Evolutionary conservation across 2,329 filamentous ascomycete species (phyloP), one percentile per base, ranked within the genome.

Genomic region (Hymenoscyphus linearis): DNA sequence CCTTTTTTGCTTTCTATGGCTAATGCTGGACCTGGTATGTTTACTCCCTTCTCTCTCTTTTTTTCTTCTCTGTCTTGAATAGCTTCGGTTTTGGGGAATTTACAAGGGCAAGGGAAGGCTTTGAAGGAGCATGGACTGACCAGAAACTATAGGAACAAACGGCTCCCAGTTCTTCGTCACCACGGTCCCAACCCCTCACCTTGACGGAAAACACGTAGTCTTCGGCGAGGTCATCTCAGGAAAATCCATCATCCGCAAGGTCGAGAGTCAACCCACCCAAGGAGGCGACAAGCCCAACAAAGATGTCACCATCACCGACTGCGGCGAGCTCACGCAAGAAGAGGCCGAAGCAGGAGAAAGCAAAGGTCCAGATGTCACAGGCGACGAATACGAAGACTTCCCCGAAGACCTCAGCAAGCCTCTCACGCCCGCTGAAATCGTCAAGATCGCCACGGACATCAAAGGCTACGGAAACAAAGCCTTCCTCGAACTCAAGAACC

Each of bases 111-210:
- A 31, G 31, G 13, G 22, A 37, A 44, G 37, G n/a, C 16, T 18
- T 9, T n/a, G 18, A n/a, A 16, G 52, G 50, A 16, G 13, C 5
- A 26, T 10, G 66, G 59, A 60, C 64, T 59, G 59, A 54, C 26
- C 31, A 31, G 31, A 35, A n/a, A 16, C 10, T 34, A 18, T 67
- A 90, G 88, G 88, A 70, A 96, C 95, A 75, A 99, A 99, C 75
- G 95, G 95, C 72, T 96, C 90, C 57, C 95, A 99, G 73, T 99
- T 99, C 84, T 99, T 99, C 83, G 81, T 98, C 70, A 99, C 95
- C 55, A 98, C 95, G 16, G 91, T 96, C 34, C 82, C 87, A n/a
- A 98, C 95, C 14, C 93, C 92, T 55, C 95, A 98, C 75, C 85
- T 98, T 44, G 93, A 99, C 75, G 86, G 86, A 74, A 99, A 99